A percentile compares a stretch with the other conserved stretches of the same genome.
These are phyloP conservation scores for Hypoxylon sp. DNA, from an alignment of 2,329 filamentous ascomycete species.

Conservation along the genomic window DNA sequence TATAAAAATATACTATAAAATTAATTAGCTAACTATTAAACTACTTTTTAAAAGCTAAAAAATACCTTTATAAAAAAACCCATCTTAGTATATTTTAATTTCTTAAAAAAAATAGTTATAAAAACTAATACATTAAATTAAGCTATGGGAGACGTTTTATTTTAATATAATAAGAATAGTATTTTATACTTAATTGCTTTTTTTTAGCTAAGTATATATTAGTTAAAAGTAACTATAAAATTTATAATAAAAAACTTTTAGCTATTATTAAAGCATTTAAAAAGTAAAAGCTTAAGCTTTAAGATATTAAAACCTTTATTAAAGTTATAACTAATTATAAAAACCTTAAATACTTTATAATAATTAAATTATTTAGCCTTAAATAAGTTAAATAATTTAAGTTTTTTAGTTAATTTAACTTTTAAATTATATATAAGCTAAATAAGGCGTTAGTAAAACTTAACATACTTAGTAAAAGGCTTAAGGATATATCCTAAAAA, in stretches of 20 bases:
- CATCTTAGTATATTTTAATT: background rate
- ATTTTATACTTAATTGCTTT: background rate
- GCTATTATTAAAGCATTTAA: background rate
- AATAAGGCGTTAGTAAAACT: background rate
- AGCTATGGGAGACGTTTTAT: background rate
- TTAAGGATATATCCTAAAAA: background rate
- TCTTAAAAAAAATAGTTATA: background rate
- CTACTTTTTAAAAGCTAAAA: too few species aligned
- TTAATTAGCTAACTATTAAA: too few species aligned
- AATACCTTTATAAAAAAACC: background rate
- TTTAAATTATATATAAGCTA: background rate
- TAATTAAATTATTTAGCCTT: background rate
- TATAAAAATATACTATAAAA: too few species aligned
- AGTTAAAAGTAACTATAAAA: background rate
- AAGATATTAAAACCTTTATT: background rate
- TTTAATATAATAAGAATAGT: background rate
- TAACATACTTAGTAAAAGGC: background rate
- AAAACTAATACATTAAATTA: background rate
- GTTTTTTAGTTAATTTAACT: background rate
- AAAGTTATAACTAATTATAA: background rate
- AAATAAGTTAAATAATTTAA: background rate
- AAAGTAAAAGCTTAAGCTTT: background rate
- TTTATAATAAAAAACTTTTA: too few species aligned
- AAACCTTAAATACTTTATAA: background rate
- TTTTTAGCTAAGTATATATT: background rate